Evolutionary conservation across 2,329 filamentous ascomycete species (phyloP).

Genomic region (Colletotrichum gigasporum): DNA sequence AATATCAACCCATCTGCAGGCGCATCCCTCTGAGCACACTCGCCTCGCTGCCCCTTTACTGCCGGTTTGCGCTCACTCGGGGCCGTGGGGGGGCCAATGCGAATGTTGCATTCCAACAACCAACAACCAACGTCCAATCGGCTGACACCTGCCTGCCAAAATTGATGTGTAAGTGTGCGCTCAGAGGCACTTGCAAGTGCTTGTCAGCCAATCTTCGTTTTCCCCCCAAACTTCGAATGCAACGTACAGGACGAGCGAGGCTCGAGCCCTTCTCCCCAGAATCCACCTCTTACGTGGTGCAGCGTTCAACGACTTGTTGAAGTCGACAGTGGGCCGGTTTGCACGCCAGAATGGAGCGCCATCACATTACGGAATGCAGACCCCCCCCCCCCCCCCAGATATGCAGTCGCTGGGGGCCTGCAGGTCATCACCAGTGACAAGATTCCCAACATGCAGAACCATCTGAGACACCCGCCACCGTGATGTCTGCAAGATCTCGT

Average conservation of each 20-base stretch:
- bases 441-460: constrained; percentile 14
- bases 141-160: constrained; percentile 18
- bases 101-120: neutral
- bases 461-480: constrained; percentile 14
- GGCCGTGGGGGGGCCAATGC: neutral
- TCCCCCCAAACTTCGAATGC: neutral
- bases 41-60: neutral
- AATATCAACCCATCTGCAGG: neutral
- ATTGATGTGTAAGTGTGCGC: neutral
- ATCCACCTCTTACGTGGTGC: neutral
- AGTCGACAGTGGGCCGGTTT: neutral
- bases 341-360: neutral
- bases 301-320: constrained; percentile 12
- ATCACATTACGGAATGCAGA: neutral
- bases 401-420: constrained; percentile 23
- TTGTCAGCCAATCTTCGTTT: neutral
- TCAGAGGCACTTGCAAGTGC: too few species aligned
- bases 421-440: constrained; percentile 12
- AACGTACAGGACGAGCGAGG: constrained; percentile 19
- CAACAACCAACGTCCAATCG: neutral
- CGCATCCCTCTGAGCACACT: neutral
- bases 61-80: neutral
- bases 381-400: too few species aligned
- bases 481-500: neutral
- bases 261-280: constrained; percentile 22